phyloP scores from a whole-genome alignment of 192 early-diverging fungal species.

The Backusella psychrophila region DNA sequence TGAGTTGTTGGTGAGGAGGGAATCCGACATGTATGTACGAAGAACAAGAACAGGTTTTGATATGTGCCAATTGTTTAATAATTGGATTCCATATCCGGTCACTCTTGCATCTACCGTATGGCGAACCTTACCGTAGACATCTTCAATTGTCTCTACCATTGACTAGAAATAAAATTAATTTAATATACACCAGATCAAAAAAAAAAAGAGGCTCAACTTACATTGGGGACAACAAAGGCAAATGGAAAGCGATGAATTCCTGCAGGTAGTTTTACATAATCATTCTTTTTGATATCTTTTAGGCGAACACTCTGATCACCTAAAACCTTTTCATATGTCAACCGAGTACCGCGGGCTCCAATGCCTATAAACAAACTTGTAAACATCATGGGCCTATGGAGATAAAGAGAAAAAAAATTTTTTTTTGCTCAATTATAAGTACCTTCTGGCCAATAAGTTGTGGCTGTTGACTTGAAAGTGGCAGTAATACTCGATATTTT shows the following conservation, averaged over 20 bases:
- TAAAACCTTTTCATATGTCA: slow-evolving; percentile 9
- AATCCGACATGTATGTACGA: slow-evolving; percentile 28
- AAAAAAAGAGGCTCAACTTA: background rate
- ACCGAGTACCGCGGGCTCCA: slow-evolving; percentile 12
- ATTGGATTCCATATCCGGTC: background rate
- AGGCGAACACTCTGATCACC: slow-evolving; percentile 10
- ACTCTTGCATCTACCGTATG: slow-evolving; percentile 21
- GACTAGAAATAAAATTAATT: slow-evolving; percentile 4
- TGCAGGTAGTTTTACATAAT: background rate
- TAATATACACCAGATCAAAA: background rate
- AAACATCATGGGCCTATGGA: background rate
- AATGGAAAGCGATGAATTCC: slow-evolving; percentile 29
- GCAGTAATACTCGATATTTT: slow-evolving; percentile 17
- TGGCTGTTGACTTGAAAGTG: slow-evolving; percentile 13
- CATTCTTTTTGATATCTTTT: slow-evolving; percentile 12
- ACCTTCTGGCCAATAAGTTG: slow-evolving; percentile 28
- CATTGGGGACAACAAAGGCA: slow-evolving; percentile 26
- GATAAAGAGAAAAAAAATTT: too few relatives aligned
- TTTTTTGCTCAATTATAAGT: background rate
- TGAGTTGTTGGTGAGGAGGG: slow-evolving; percentile 16
- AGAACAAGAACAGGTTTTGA: slow-evolving; percentile 26
- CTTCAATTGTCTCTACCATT: slow-evolving; percentile 27
- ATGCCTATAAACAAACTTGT: background rate
- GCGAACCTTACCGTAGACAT: slow-evolving; percentile 18
- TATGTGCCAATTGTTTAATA: slow-evolving; percentile 11